Evolutionary conservation across 257 asterid species (phyloP), one percentile per base, ranked within the genome.

Genomic region (Penstemon newberryi): DNA sequence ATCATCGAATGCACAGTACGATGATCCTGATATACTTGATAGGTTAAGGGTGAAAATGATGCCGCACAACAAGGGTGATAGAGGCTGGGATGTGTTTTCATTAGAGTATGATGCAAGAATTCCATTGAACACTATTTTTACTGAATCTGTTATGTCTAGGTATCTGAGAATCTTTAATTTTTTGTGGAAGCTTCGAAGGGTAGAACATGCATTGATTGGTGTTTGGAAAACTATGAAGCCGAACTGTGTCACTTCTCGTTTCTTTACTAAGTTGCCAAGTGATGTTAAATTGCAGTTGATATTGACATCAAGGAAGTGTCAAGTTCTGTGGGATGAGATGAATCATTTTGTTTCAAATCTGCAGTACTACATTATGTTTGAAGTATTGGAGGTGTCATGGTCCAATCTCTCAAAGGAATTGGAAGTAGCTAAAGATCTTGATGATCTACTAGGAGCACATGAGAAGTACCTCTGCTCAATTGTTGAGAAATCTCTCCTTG

Each of bases 31-130:
- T 78, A 81, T 94, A 75, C 89, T 92, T 25, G 93, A 92, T 63
- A 81, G 98, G 74, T 80, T 94, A 78, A 83, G 96, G 81, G 98
- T 94, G 71, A 94, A 91, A 80, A 86, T 94, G 96, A 83, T 94
- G 96, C 99, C 96, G 5, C 97, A 91, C 78, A 89, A 87, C 66
- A 67, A 89, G 0, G 99, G 99, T 66, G 99, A 94, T 69, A 87
- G 89, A 81, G 99, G 98, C 46, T 94, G 99, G 99, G 99, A 94
- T 78, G 99, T 94, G 54, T 94, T 91, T 75, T 94, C 99, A 6
- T 73, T 94, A 87, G 99, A 94, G 77, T 94, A 91, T 54, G 96
- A 91, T 80, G 91, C 99, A 33, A 76, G 92, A 52, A 93, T 91
- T 73, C 98, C 98, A 9, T 75, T 94, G 60, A 86, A 94, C 70